A percentile compares a stretch with the other conserved stretches of the same genome.
Evolutionary conservation across 148 eudicot species (phyloP).

Genomic region (Camellia lanceoleosa): DNA sequence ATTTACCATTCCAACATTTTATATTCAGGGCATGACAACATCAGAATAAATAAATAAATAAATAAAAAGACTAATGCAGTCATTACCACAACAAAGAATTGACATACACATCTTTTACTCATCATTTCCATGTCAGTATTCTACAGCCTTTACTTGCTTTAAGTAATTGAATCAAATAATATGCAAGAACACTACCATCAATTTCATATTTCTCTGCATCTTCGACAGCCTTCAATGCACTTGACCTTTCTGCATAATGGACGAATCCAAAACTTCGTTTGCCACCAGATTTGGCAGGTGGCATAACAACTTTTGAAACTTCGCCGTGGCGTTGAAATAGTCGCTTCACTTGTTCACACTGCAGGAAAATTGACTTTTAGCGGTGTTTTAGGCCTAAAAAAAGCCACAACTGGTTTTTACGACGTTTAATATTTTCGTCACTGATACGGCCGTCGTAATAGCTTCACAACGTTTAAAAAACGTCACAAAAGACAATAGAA

Average conservation of each 20-base stretch:
- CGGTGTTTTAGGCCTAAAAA: no score
- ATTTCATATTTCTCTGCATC: slow-evolving; percentile 86
- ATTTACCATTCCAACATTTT: neutral
- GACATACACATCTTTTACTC: neutral
- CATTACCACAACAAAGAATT: neutral
- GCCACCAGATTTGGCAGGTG: slow-evolving; percentile 89
- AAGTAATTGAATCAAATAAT: neutral
- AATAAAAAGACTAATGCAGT: neutral
- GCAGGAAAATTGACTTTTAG: no score
- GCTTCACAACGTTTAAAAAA: no score
- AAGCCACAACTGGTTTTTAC: no score
- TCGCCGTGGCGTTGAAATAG: slow-evolving; percentile 93
- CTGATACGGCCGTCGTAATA: no score
- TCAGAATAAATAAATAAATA: neutral
- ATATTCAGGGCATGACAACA: neutral
- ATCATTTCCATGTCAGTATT: neutral
- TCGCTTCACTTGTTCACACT: slow-evolving; percentile 74
- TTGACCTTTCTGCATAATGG: slow-evolving; percentile 91
- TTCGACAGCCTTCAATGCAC: slow-evolving; percentile 88
- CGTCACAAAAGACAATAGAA: no score
- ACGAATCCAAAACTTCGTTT: slow-evolving; percentile 90
- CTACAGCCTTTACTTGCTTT: neutral
- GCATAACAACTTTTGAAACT: slow-evolving; percentile 91
- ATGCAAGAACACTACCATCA: slow-evolving; percentile 49
- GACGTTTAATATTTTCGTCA: no score